Percentiles rank a stretch among this genome's conserved stretches.
Evolutionary conservation across 1,139 yeast genomes (phyloP).

Genomic region (Casaregolazyma lundiana): DNA sequence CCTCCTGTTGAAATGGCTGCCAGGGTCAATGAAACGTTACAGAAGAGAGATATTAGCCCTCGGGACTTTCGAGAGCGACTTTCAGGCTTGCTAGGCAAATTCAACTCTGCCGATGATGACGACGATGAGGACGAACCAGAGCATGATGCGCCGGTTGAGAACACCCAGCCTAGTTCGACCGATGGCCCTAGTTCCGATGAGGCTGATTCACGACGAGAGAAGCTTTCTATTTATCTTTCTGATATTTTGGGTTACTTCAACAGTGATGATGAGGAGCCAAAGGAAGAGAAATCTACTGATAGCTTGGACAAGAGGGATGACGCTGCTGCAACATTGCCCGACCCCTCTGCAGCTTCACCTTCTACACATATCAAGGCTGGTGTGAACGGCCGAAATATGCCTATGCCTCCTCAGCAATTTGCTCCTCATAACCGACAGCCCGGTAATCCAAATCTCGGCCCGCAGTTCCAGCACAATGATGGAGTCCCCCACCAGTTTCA

Average conservation of each 20-base stretch:
- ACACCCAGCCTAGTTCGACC: no score
- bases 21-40: neutral
- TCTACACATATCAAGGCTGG: slow-evolving; percentile 5
- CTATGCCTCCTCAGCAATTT: slow-evolving; percentile 6
- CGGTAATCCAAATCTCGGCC: slow-evolving; percentile 5
- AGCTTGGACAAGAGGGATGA: slow-evolving; percentile 8
- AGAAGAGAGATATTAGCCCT: slow-evolving; percentile 5
- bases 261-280: neutral
- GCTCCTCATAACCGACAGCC: slow-evolving; percentile 3
- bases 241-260: slow-evolving; percentile 3
- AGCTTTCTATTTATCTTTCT: slow-evolving; percentile 2
- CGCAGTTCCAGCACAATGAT: slow-evolving; percentile 5
- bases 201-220: slow-evolving; percentile 5
- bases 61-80: slow-evolving; percentile 9
- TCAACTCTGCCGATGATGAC: neutral
- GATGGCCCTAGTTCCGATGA: neutral
- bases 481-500: neutral
- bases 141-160: neutral
- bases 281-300: neutral
- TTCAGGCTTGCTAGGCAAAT: neutral
- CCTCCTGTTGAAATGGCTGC: slow-evolving; percentile 7
- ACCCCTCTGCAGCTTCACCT: slow-evolving; percentile 2
- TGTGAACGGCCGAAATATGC: neutral
- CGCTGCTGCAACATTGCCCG: neutral
- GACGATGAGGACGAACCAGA: neutral